phyloP scores from a whole-genome alignment of 441 rosid species.

The Pelargonium fulgidum region DNA sequence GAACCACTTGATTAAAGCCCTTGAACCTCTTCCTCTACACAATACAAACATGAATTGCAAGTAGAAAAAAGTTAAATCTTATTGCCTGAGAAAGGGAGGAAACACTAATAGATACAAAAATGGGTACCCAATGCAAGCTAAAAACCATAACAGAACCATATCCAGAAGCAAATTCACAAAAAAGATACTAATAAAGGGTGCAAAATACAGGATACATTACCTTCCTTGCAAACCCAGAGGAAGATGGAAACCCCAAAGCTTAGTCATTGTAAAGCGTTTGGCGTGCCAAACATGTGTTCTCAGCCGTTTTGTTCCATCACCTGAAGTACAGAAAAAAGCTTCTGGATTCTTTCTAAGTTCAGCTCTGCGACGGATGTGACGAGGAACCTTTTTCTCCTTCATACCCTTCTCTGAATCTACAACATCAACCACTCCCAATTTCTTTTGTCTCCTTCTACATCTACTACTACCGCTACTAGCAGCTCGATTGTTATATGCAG shows the following conservation, averaged over 20 bases:
- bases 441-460: slow-evolving; percentile 34
- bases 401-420: slow-evolving; percentile 17
- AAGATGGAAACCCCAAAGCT: slow-evolving; percentile 81
- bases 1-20: slow-evolving; percentile 72
- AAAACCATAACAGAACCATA: not conserved
- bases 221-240: slow-evolving; percentile 88
- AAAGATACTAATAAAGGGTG: not conserved
- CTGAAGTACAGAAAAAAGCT: slow-evolving; percentile 48
- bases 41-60: slow-evolving; percentile 14
- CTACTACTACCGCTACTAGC: slow-evolving; percentile 34
- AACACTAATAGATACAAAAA: not conserved
- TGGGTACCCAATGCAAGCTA: not conserved
- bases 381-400: slow-evolving; percentile 30
- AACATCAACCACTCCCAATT: slow-evolving; percentile 23
- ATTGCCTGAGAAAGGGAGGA: not conserved
- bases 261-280: slow-evolving; percentile 76
- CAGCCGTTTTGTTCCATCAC: slow-evolving; percentile 83
- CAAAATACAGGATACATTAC: slow-evolving; percentile 24
- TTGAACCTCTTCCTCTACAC: slow-evolving; percentile 81
- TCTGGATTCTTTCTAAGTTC: slow-evolving; percentile 56
- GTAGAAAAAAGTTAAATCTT: not conserved
- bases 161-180: slow-evolving; percentile 5
- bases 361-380: slow-evolving; percentile 51
- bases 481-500: slow-evolving; percentile 43
- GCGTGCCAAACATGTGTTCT: slow-evolving; percentile 96